These are phyloP conservation scores for Cladophialophora chaetospira DNA, from an alignment of 2,329 filamentous ascomycete genomes.

Conservation along the genomic window DNA sequence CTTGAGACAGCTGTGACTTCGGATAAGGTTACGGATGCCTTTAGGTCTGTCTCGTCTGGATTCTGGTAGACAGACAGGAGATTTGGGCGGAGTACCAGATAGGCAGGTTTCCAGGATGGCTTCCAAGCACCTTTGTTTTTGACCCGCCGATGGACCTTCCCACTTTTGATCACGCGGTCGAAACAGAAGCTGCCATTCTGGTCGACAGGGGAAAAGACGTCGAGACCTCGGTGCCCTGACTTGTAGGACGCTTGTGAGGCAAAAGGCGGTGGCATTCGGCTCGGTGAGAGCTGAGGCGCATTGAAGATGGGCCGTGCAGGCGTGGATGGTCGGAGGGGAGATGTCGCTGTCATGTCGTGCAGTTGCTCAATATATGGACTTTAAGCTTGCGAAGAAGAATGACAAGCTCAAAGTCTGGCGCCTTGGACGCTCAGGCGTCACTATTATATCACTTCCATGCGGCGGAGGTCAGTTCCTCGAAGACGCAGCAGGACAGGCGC, in stretches of 20 bases:
- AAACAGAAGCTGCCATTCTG: constrained; percentile 96
- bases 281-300: constrained; percentile 26
- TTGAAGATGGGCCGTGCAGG: constrained; percentile 14
- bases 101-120: constrained; percentile 87
- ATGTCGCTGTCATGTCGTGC: constrained; percentile 18
- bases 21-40: constrained; percentile 81
- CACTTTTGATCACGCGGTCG: constrained; percentile 88
- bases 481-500: not conserved
- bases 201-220: constrained; percentile 81
- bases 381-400: not conserved
- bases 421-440: not conserved
- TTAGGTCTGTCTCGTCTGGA: constrained; percentile 83
- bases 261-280: constrained; percentile 18
- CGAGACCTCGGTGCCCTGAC: constrained; percentile 56
- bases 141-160: constrained; percentile 82
- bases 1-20: constrained; percentile 89
- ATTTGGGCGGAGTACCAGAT: constrained; percentile 86
- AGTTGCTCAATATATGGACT: not conserved
- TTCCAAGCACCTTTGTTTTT: constrained; percentile 69
- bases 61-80: constrained; percentile 91
- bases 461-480: not conserved
- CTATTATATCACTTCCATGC: constrained; percentile 13
- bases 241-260: constrained; percentile 33
- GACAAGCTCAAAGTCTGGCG: constrained; percentile 5
- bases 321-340: constrained; percentile 20